A percentile compares a stretch with the other conserved stretches of the same genome.
Evolutionary conservation across 23 red algal genomes (phyloP).

Genomic region (Agarophyton chilense): DNA sequence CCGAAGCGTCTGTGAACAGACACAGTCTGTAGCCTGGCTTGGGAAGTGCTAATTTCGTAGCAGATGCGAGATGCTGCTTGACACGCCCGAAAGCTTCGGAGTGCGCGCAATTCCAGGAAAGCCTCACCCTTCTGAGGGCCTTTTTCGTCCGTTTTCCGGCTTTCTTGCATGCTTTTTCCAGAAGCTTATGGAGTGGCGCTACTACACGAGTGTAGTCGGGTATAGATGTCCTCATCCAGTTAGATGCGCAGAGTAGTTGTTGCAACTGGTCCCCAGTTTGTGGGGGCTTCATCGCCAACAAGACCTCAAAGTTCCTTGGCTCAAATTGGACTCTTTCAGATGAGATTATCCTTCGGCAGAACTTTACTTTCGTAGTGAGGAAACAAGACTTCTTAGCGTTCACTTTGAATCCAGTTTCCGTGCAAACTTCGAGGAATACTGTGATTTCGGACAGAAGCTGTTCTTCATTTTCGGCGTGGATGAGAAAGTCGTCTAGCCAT

Average conservation of each 20-base stretch:
- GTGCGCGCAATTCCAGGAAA: too few species aligned
- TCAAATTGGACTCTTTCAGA: conserved; percentile 16
- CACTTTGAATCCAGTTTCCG: not conserved
- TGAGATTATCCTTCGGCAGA: conserved; percentile 30
- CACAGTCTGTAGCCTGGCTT: not conserved
- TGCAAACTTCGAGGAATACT: too few species aligned
- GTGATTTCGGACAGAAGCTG: conserved; percentile 2
- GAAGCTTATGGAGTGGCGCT: not conserved
- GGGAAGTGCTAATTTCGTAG: not conserved
- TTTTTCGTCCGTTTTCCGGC: too few species aligned
- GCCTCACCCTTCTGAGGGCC: too few species aligned
- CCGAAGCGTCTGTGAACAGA: too few species aligned
- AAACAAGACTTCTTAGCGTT: conserved; percentile 25
- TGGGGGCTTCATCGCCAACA: conserved; percentile 24
- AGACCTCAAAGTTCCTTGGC: not conserved
- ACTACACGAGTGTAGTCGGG: not conserved
- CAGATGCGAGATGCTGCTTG: too few species aligned
- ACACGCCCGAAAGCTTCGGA: too few species aligned
- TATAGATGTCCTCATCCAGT: conserved; percentile 21
- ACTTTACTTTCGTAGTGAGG: not conserved
- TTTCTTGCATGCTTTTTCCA: too few species aligned
- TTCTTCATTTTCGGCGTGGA: not conserved
- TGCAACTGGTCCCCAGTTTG: too few species aligned
- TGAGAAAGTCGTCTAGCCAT: conserved; percentile 31
- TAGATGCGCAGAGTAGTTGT: conserved; percentile 34